Conservation (phyloP, 371 early-diverging fungal genomes). For the Enterocytospora artemiae region DNA sequence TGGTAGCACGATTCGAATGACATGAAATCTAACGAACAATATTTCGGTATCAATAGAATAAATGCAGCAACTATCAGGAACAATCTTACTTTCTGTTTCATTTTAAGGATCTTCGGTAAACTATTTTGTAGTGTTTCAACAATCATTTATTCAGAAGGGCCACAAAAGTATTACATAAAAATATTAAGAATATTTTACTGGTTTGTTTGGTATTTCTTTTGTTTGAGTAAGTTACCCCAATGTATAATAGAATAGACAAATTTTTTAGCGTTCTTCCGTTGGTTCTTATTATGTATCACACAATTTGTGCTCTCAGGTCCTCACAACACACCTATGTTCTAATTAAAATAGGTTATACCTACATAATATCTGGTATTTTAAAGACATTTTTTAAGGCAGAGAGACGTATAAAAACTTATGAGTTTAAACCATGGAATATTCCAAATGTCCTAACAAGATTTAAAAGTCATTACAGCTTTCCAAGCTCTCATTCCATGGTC, state of each 20-base stretch:
- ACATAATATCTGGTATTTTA: neutral
- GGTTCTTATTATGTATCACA: constrained; percentile 2
- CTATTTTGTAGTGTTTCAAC: no score
- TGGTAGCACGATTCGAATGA: no score
- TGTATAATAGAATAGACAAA: constrained; percentile 4
- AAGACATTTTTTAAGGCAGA: neutral
- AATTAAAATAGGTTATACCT: constrained; percentile 1
- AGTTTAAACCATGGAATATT: neutral
- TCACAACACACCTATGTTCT: neutral
- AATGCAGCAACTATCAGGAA: no score
- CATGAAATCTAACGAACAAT: no score
- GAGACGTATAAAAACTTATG: constrained; percentile 8
- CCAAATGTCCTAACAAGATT: neutral
- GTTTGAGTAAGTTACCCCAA: neutral
- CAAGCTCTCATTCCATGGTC: constrained; percentile 23
- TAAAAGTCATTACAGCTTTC: constrained; percentile 11
- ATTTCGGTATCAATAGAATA: no score
- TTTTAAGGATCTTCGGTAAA: no score
- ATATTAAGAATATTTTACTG: no score
- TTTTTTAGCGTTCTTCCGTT: constrained; percentile 16
- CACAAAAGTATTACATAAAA: no score
- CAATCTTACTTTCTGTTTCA: no score
- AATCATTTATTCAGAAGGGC: no score
- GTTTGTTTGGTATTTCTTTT: no score
- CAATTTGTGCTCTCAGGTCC: neutral